phyloP scores from a whole-genome alignment of 148 eudicot genomes.

The Vaccinium myrtillus region DNA sequence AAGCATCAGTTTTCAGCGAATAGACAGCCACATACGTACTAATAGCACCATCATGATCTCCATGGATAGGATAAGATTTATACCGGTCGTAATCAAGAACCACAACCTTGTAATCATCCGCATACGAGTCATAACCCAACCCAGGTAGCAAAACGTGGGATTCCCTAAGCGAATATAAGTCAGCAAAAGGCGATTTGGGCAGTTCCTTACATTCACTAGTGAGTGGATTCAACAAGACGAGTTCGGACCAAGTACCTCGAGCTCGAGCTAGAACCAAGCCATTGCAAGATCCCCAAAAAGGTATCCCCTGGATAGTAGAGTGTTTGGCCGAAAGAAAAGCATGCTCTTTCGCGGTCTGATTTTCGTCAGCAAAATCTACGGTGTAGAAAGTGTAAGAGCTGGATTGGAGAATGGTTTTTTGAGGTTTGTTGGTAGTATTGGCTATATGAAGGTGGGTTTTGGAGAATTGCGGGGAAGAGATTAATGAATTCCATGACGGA shows the following conservation, averaged over 20 bases:
- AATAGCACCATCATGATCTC: neutral
- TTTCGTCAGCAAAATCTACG: neutral
- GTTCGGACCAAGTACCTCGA: too few species aligned
- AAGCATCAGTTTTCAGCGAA: neutral
- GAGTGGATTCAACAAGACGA: neutral
- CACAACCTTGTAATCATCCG: neutral
- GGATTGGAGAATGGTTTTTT: neutral
- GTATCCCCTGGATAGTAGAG: neutral
- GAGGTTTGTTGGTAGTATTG: neutral
- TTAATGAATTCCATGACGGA: too few species aligned
- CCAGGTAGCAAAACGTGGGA: too few species aligned
- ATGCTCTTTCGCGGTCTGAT: neutral
- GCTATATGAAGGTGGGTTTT: too few species aligned
- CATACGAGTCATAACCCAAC: neutral
- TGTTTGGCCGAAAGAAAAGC: neutral
- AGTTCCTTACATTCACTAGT: neutral
- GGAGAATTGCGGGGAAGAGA: too few species aligned
- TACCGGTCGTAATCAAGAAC: too few species aligned
- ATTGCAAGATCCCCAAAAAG: neutral
- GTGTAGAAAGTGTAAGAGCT: neutral
- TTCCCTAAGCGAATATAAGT: neutral
- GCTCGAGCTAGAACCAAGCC: neutral
- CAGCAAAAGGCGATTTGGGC: neutral
- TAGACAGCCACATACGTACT: neutral
- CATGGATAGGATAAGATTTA: too few species aligned